Evolutionary conservation across 345 rosid genomes (phyloP), one percentile per base, ranked within the genome.

Genomic region (Balakata baccata): DNA sequence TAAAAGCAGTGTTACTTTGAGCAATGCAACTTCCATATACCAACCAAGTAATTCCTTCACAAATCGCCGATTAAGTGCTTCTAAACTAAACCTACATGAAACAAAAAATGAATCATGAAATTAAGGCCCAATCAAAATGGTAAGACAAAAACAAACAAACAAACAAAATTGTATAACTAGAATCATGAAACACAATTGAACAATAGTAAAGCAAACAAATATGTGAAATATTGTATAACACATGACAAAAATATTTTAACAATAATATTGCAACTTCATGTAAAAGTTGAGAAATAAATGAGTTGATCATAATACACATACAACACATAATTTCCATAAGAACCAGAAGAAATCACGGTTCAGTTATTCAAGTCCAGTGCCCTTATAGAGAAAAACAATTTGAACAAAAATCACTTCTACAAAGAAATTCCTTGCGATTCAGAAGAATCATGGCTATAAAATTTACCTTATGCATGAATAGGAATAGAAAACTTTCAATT

Each of bases 291-390:
- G 11, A 20, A 47, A 38, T 0, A 17, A 37, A 23, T 25, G 11
- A 67, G 41, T 25, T 20, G 54, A 54, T 57, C n/a, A 37, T 11
- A 57, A 49, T 20, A 39, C n/a, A 54, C 12, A 77, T 45, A n/a
- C 22, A 22, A 39, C 29, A 85, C 99, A 85, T 84, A 94, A 98
- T 89, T 87, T 71, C 97, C 97, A 66, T 83, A 62, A 94, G 89
- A 59, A 98, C 97, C 76, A 94, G n/a, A n/a, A n/a, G n/a, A 77
- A 13, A 86, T 82, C 70, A 94, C 59, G 99, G 99, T 79, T 92
- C 96, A 23, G 96, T 84, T 67, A 94, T 92, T 66, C 98, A 85
- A 60, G 92, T 87, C 98, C 98, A 92, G 76, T 92, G 98, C 61
- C 98, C 98, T 97, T 90, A 84, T 64, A 8, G 65, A 45, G 69